Evolutionary conservation across 805 yeast species (phyloP), one percentile per base, ranked within the genome.

Genomic region (Priceomyces haplophilus): DNA sequence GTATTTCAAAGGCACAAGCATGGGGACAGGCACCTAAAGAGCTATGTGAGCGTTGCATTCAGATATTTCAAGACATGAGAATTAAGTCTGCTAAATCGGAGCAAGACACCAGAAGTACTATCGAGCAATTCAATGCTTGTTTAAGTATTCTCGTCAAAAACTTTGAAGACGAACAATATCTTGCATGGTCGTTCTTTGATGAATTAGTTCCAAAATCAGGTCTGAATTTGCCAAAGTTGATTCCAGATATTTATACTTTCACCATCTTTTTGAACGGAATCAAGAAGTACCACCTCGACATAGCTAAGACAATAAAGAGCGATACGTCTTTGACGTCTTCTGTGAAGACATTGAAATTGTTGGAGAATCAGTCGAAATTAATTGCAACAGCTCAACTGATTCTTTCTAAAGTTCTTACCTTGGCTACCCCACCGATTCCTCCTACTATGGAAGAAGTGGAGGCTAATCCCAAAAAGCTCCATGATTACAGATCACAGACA

Each of bases 121-220:
- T 59, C 12, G 62, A 62, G 29, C 61, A 60, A 8, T 71, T 68
- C 49, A 70, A 70, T 50, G 61, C 75, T 2, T 64, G 65, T 16
- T 53, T 71, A 25, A 54, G 64, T 43, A 48, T 65, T 4, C 43
- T 70, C 19, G 51, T 64, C n/a, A 69, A 67, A 42, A 60, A 68
- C 50, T 66, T 50, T 44, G 43, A 38, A 4, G 49, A 65, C 38
- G 56, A 60, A 21, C 75, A 69, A 42, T 46, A 43, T 7, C 31
- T 48, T n/a, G 69, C 71, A 1, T 70, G 75, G 75, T 46, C 50
- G 1, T 58, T 67, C 30, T 69, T 70, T 37, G 64, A 67, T 24
- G 47, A 44, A 18, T 51, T 65, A 38, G 37, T 54, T 6, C 53
- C 58, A 10, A 19, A 39, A 2, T 16, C 10, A 11, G 30, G 24